Evolutionary conservation across 176 grass and related monocot genomes (phyloP).

Genomic region (Carex parvula): DNA sequence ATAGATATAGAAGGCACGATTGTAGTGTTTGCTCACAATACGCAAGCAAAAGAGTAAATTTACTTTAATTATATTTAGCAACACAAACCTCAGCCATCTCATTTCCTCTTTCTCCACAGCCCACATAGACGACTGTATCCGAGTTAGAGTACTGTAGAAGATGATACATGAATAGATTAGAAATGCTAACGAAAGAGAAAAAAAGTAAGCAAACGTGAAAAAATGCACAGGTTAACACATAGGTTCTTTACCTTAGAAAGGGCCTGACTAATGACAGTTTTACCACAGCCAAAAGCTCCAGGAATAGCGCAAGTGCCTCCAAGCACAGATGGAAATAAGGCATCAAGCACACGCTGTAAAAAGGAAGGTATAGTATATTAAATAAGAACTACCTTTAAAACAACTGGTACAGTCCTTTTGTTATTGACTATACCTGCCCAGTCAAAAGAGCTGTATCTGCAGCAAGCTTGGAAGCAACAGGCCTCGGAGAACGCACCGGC

Average conservation of each 20-base stretch:
- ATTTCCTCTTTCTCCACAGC: slow-evolving; percentile 90
- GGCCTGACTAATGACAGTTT: slow-evolving; percentile 97
- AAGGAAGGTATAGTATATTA: slow-evolving; percentile 27
- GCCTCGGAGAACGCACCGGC: slow-evolving; percentile 83
- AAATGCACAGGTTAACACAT: background rate
- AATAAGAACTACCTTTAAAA: background rate
- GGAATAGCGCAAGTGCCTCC: slow-evolving; percentile 89
- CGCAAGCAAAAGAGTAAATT: background rate
- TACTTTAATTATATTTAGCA: background rate
- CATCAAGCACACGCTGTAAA: slow-evolving; percentile 85
- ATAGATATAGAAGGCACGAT: background rate
- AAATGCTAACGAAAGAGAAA: background rate
- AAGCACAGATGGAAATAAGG: slow-evolving; percentile 81
- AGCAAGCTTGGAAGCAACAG: slow-evolving; percentile 74
- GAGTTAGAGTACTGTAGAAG: slow-evolving; percentile 84
- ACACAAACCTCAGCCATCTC: slow-evolving; percentile 77
- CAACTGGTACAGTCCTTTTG: background rate
- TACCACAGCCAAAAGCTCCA: slow-evolving; percentile 92
- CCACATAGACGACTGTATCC: slow-evolving; percentile 78
- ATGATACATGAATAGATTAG: slow-evolving; percentile 12
- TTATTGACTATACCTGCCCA: slow-evolving; percentile 51
- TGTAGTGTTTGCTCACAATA: background rate
- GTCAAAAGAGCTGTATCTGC: slow-evolving; percentile 83
- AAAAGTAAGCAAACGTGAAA: background rate
- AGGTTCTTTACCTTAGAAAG: slow-evolving; percentile 72